phyloP scores from a whole-genome alignment of 2,329 filamentous ascomycete species.

The Bimuria novae-zelandiae region DNA sequence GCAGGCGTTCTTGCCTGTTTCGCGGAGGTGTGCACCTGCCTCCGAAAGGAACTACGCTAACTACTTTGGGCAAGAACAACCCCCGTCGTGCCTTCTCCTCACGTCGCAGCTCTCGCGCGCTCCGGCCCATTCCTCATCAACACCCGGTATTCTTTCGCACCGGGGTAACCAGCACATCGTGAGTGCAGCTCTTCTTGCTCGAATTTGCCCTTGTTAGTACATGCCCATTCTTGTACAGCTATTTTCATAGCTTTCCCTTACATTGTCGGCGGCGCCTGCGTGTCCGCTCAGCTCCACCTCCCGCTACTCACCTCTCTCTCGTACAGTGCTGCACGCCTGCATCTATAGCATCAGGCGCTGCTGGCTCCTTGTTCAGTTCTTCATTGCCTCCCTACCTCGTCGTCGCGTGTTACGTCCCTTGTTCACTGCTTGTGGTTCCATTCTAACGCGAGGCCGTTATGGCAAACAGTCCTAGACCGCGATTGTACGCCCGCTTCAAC shows the following conservation, averaged over 20 bases:
- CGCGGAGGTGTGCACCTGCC: slow-evolving; percentile 2
- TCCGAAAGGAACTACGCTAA: slow-evolving; percentile 1
- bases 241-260: slow-evolving; percentile 34
- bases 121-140: slow-evolving; percentile 16
- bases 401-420: slow-evolving; percentile 33
- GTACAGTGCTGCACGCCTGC: slow-evolving; percentile 35
- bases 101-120: slow-evolving; percentile 11
- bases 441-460: slow-evolving; percentile 48
- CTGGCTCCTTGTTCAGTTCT: slow-evolving; percentile 34
- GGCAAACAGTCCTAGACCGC: slow-evolving; percentile 47
- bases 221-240: slow-evolving; percentile 35
- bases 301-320: slow-evolving; percentile 40
- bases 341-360: slow-evolving; percentile 37
- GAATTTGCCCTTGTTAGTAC: slow-evolving; percentile 36
- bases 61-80: slow-evolving; percentile 13
- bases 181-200: slow-evolving; percentile 44
- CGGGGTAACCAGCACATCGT: slow-evolving; percentile 40
- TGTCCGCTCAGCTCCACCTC: slow-evolving; percentile 27
- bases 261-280: slow-evolving; percentile 38
- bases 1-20: slow-evolving; percentile 1
- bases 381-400: slow-evolving; percentile 30
- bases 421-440: slow-evolving; percentile 40
- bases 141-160: slow-evolving; percentile 26
- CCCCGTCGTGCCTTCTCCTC: slow-evolving; percentile 28
- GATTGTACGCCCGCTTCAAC: slow-evolving; percentile 34